These are phyloP conservation scores for Ustulina deusta DNA, from an alignment of 2,329 filamentous ascomycete species.

Conservation along the genomic window DNA sequence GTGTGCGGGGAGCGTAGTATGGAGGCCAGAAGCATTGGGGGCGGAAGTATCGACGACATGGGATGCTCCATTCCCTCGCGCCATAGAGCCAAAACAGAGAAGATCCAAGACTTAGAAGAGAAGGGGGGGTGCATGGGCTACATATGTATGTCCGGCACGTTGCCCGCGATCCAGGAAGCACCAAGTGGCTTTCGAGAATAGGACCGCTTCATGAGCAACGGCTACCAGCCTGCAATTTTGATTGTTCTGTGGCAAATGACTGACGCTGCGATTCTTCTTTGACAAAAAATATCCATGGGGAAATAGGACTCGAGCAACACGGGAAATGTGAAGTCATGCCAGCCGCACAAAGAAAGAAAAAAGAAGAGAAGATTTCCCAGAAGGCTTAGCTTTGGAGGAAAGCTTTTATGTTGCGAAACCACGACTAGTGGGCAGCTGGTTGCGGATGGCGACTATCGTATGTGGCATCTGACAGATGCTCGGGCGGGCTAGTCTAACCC, in stretches of 20 bases:
- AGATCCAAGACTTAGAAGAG: not conserved
- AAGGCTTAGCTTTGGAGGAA: constrained; percentile 11
- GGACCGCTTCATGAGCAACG: constrained; percentile 45
- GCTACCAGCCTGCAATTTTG: constrained; percentile 67
- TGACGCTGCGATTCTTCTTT: constrained; percentile 73
- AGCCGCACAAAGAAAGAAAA: constrained; percentile 80
- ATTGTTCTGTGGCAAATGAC: constrained; percentile 79
- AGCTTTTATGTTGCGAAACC: constrained; percentile 30
- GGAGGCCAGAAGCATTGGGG: not conserved
- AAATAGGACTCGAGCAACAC: constrained; percentile 79
- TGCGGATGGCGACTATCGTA: not conserved
- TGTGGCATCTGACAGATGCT: not conserved
- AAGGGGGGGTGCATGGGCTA: constrained; percentile 31
- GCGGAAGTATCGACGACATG: not conserved
- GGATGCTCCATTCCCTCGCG: not conserved
- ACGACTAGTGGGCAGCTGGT: not conserved
- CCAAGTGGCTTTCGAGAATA: constrained; percentile 42
- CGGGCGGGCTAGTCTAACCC: too few species aligned
- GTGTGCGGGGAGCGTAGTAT: constrained; percentile 19
- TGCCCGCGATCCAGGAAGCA: constrained; percentile 52
- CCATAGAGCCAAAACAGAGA: not conserved
- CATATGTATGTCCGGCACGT: constrained; percentile 66
- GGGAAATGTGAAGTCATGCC: constrained; percentile 78
- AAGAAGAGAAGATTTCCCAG: constrained; percentile 43
- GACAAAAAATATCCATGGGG: constrained; percentile 64